Percentiles rank a stretch among this genome's conserved stretches.
These are phyloP conservation scores for Aspergillus leporis DNA, from an alignment of 495 filamentous ascomycete species.

Conservation along the genomic window DNA sequence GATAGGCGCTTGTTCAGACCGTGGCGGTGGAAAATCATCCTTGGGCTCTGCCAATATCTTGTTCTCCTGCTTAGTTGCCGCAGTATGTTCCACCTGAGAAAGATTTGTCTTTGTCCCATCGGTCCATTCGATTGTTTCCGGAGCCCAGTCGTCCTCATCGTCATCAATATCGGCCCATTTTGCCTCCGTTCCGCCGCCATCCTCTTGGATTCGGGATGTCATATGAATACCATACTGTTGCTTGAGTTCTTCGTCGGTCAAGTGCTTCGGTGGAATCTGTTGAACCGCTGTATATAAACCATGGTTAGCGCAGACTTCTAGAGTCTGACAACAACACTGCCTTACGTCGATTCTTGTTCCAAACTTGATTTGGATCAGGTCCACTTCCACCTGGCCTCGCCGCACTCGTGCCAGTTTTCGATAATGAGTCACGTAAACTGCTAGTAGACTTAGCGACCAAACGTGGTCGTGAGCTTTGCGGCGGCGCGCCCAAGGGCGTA, in stretches of 20 bases:
- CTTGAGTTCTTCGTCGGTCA: conserved; percentile 96
- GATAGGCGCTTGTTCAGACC: conserved; percentile 19
- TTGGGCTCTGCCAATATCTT: conserved; percentile 28
- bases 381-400: conserved; percentile 50
- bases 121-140: conserved; percentile 94
- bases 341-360: conserved; percentile 98
- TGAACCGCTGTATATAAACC: conserved; percentile 60
- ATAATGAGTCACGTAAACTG: conserved; percentile 53
- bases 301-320: conserved; percentile 26
- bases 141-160: conserved; percentile 97
- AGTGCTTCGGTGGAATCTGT: conserved; percentile 80
- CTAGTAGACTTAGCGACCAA: conserved; percentile 67
- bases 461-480: conserved; percentile 54
- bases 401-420: conserved; percentile 46
- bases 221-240: conserved; percentile 96
- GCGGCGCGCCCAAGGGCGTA: conserved; percentile 41
- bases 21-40: conserved; percentile 22
- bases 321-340: conserved; percentile 15
- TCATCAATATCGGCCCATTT: conserved; percentile 99
- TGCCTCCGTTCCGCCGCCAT: conserved; percentile 77
- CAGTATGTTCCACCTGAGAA: conserved; percentile 49
- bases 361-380: conserved; percentile 77
- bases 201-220: conserved; percentile 83
- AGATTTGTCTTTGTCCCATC: conserved; percentile 93
- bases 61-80: conserved; percentile 24